These are phyloP conservation scores for Fusarium keratoplasticum DNA, from an alignment of 2,329 filamentous ascomycete genomes.

Conservation along the genomic window DNA sequence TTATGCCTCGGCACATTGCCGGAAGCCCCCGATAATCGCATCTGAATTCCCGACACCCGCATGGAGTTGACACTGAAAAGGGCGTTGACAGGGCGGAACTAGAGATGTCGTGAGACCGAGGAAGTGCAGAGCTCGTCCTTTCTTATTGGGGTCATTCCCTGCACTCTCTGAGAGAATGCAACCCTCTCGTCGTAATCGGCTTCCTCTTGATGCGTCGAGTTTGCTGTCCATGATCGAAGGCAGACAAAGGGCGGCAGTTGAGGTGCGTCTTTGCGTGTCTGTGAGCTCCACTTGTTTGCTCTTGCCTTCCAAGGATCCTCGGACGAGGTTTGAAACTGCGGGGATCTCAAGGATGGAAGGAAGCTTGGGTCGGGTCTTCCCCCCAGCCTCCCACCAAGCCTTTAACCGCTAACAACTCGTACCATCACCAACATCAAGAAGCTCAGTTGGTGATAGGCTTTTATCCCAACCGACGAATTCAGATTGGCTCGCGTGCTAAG, in stretches of 20 bases:
- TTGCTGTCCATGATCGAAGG: background rate
- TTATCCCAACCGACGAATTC: background rate
- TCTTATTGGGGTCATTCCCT: background rate
- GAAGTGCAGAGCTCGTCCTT: background rate
- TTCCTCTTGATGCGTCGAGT: background rate
- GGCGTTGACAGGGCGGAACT: conserved; percentile 12
- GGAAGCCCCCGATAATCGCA: conserved; percentile 35
- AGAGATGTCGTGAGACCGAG: background rate
- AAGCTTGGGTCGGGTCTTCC: background rate
- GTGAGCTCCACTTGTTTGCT: conserved; percentile 6
- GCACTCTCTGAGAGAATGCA: background rate
- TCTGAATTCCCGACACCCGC: conserved; percentile 23
- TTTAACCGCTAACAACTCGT: background rate
- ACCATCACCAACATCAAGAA: background rate
- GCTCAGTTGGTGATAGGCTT: background rate
- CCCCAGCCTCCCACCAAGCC: background rate
- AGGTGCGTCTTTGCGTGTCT: background rate
- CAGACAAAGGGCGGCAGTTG: conserved; percentile 14
- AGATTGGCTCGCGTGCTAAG: background rate
- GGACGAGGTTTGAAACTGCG: conserved; percentile 1
- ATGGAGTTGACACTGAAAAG: conserved; percentile 29
- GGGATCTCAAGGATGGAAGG: conserved; percentile 13
- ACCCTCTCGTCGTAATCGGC: background rate
- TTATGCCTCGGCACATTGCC: conserved; percentile 29
- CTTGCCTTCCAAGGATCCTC: background rate